phyloP scores from a whole-genome alignment of 2,329 filamentous ascomycete species.

The Cladobotryum mycophilum region DNA sequence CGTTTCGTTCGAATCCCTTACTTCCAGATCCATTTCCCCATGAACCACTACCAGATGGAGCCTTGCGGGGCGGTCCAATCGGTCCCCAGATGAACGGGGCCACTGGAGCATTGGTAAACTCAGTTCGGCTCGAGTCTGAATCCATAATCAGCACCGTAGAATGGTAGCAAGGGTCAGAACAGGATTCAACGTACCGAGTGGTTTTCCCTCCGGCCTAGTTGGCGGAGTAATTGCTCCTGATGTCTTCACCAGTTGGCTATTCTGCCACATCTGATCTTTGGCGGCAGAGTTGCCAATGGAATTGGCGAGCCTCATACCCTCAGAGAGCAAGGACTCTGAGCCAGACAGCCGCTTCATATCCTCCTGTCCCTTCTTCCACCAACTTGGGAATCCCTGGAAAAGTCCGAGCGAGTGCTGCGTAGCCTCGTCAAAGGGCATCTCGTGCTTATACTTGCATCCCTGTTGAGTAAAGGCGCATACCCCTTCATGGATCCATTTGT shows the following conservation, averaged over 20 bases:
- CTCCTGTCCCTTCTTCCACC: constrained; percentile 52
- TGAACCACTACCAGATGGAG: constrained; percentile 13
- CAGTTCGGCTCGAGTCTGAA: constrained; percentile 6
- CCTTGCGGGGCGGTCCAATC: constrained; percentile 26
- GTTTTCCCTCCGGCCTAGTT: background rate
- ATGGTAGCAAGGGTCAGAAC: background rate
- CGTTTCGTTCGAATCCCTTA: background rate
- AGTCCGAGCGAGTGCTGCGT: constrained; percentile 67
- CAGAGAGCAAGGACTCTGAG: too few relatives aligned
- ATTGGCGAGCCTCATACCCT: too few relatives aligned
- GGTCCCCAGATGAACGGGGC: constrained; percentile 23
- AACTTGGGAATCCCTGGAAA: constrained; percentile 54
- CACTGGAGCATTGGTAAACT: background rate
- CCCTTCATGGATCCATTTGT: constrained; percentile 83
- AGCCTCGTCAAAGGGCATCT: constrained; percentile 67
- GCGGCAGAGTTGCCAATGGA: too few relatives aligned
- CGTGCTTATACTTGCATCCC: constrained; percentile 84
- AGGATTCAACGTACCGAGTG: background rate
- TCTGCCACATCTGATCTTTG: too few relatives aligned
- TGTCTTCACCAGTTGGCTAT: too few relatives aligned
- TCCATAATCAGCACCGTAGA: background rate
- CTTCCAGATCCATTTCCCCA: background rate
- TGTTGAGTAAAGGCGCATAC: constrained; percentile 80
- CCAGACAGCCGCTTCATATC: constrained; percentile 28
- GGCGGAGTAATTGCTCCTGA: too few relatives aligned